phyloP scores from a whole-genome alignment of 2,329 filamentous ascomycete species.

The Xylaria sp. region DNA sequence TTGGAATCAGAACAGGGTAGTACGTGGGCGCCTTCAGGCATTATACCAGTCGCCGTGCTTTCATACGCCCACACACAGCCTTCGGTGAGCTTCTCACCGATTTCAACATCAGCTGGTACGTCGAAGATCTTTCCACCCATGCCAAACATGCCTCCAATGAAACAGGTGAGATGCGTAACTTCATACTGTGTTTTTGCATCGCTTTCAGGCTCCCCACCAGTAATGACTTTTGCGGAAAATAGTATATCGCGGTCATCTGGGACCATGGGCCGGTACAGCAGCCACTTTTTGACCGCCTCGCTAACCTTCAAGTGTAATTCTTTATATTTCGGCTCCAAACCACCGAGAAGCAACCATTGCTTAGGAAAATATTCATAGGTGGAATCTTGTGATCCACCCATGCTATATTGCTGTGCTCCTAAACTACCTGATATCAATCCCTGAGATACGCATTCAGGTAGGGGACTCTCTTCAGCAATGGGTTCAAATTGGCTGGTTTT shows the following conservation, averaged over 20 bases:
- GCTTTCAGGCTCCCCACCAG: conserved; percentile 54
- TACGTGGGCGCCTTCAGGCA: conserved; percentile 67
- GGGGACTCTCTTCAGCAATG: conserved; percentile 9
- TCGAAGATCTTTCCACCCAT: conserved; percentile 72
- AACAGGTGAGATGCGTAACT: conserved; percentile 72
- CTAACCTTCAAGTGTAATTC: conserved; percentile 76
- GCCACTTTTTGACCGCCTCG: conserved; percentile 74
- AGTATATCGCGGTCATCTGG: conserved; percentile 75
- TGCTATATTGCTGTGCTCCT: conserved; percentile 62
- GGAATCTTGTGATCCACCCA: conserved; percentile 76
- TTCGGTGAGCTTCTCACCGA: conserved; percentile 71
- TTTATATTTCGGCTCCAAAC: conserved; percentile 75
- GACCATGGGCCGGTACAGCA: conserved; percentile 82
- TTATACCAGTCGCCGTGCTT: conserved; percentile 68
- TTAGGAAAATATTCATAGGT: conserved; percentile 78
- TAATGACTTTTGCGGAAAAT: conserved; percentile 72
- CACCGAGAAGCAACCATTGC: conserved; percentile 80
- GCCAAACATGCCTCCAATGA: conserved; percentile 76
- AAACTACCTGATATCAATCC: conserved; percentile 63
- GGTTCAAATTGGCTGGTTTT: conserved; percentile 23
- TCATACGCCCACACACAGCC: conserved; percentile 78
- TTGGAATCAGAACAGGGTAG: conserved; percentile 60
- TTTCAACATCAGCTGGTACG: conserved; percentile 68
- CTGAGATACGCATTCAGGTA: conserved; percentile 65
- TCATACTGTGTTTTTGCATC: conserved; percentile 65